Evolutionary conservation across 2,329 filamentous ascomycete genomes (phyloP).

Genomic region (Tolypocladium pustulatum): DNA sequence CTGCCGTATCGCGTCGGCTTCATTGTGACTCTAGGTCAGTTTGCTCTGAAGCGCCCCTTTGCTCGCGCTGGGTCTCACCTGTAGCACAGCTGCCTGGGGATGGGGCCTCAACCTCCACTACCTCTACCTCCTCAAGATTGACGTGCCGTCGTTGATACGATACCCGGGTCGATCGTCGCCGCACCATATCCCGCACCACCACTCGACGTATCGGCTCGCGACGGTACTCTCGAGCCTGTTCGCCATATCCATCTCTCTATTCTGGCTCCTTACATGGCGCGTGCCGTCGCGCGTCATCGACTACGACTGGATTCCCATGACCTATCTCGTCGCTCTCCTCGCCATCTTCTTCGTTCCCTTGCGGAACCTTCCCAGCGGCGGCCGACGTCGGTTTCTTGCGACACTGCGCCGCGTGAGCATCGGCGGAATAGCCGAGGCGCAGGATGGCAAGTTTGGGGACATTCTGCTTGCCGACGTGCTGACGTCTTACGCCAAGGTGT

Average conservation of each 20-base stretch:
- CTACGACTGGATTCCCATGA: slow-evolving; percentile 80
- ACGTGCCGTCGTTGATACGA: slow-evolving; percentile 75
- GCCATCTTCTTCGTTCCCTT: slow-evolving; percentile 64
- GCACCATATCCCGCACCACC: slow-evolving; percentile 63
- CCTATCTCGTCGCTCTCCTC: slow-evolving; percentile 65
- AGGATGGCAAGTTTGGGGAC: slow-evolving; percentile 91
- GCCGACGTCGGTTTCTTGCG: slow-evolving; percentile 64
- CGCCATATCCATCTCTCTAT: slow-evolving; percentile 60
- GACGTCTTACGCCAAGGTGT: slow-evolving; percentile 87
- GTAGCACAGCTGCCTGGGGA: slow-evolving; percentile 69
- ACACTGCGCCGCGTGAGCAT: slow-evolving; percentile 70
- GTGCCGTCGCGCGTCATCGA: slow-evolving; percentile 57
- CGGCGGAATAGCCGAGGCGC: slow-evolving; percentile 75
- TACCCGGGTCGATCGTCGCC: slow-evolving; percentile 68
- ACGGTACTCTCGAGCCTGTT: slow-evolving; percentile 65
- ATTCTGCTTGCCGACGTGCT: slow-evolving; percentile 87
- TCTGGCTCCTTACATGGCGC: slow-evolving; percentile 73
- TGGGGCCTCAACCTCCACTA: slow-evolving; percentile 91
- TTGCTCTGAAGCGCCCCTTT: neutral
- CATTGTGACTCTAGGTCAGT: slow-evolving; percentile 71
- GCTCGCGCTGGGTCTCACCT: neutral
- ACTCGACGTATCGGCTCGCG: slow-evolving; percentile 78
- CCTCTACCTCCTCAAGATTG: slow-evolving; percentile 69
- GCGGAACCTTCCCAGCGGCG: slow-evolving; percentile 54
- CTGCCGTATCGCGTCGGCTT: slow-evolving; percentile 83